phyloP scores from a whole-genome alignment of 306 rosid genomes.

The Parietaria judaica region DNA sequence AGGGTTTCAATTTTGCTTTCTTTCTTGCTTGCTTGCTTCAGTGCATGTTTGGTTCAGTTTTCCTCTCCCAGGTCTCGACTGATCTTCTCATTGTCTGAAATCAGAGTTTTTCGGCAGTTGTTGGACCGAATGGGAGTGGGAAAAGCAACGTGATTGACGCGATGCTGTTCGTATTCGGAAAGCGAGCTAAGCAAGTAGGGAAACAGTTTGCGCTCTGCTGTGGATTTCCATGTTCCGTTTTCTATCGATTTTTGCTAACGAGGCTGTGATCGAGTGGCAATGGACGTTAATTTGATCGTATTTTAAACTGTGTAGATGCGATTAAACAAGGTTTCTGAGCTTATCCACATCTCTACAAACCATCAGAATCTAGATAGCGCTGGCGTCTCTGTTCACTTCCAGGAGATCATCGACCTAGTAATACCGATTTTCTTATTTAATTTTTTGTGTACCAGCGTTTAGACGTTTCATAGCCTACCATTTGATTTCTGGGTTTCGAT shows the following conservation, averaged over 20 bases:
- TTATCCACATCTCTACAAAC: conserved; percentile 84
- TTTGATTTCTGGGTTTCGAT: too few species aligned
- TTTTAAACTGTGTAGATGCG: conserved; percentile 54
- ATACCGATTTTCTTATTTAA: conserved; percentile 7
- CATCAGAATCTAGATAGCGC: conserved; percentile 92
- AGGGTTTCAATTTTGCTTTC: conserved; percentile 10
- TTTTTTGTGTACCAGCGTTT: background rate
- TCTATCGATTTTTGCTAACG: background rate
- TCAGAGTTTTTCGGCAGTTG: conserved; percentile 96
- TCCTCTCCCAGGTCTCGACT: too few species aligned
- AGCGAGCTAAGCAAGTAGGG: conserved; percentile 89
- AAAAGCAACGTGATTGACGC: conserved; percentile 96
- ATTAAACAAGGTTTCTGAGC: conserved; percentile 92
- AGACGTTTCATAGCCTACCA: background rate
- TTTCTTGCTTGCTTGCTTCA: too few species aligned
- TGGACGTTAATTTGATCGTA: background rate
- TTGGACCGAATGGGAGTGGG: conserved; percentile 98
- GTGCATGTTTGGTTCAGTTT: too few species aligned
- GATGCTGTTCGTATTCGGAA: conserved; percentile 92
- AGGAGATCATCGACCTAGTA: conserved; percentile 86
- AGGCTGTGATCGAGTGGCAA: background rate
- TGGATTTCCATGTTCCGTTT: background rate
- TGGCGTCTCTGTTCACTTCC: conserved; percentile 89
- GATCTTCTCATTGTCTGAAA: background rate
- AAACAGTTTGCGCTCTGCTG: background rate